These are phyloP conservation scores for Hymenoscyphus fructigenus DNA, from an alignment of 2,329 filamentous ascomycete species.

Conservation along the genomic window DNA sequence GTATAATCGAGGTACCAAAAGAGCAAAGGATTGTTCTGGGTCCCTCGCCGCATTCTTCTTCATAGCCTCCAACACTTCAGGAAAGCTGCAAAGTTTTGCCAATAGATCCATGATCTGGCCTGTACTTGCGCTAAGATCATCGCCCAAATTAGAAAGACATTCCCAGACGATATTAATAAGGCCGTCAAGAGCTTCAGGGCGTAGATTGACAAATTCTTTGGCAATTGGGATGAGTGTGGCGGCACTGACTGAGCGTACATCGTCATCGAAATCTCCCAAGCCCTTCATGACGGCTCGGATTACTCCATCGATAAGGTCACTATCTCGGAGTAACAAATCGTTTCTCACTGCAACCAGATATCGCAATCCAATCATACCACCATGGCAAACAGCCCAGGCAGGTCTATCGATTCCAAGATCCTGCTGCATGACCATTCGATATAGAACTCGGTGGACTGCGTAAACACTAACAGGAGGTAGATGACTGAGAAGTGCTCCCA, in stretches of 20 bases:
- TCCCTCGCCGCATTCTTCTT: slow-evolving; percentile 82
- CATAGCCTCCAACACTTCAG: slow-evolving; percentile 90
- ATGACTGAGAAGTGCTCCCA: slow-evolving; percentile 86
- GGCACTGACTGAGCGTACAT: slow-evolving; percentile 94
- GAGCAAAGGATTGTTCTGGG: slow-evolving; percentile 83
- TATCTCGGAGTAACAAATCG: slow-evolving; percentile 81
- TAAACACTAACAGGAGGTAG: slow-evolving; percentile 77
- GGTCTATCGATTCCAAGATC: slow-evolving; percentile 72
- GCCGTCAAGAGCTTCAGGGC: slow-evolving; percentile 72
- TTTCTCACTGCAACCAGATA: slow-evolving; percentile 95
- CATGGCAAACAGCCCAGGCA: slow-evolving; percentile 94
- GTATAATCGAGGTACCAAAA: slow-evolving; percentile 89
- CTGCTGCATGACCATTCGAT: slow-evolving; percentile 88
- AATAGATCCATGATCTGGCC: slow-evolving; percentile 98
- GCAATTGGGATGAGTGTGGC: slow-evolving; percentile 97
- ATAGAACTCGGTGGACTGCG: slow-evolving; percentile 78
- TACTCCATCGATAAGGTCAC: slow-evolving; percentile 86
- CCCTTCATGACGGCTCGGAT: slow-evolving; percentile 94
- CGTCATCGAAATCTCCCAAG: slow-evolving; percentile 85
- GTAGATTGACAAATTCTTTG: slow-evolving; percentile 86
- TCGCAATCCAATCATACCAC: slow-evolving; percentile 93
- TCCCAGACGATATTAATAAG: slow-evolving; percentile 97
- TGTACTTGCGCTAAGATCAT: slow-evolving; percentile 95
- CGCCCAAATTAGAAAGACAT: slow-evolving; percentile 92
- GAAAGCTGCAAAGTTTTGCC: slow-evolving; percentile 92